Base-by-base conservation (phyloP, 352 stramenopile species). In the Blastocystis sp. region DNA sequence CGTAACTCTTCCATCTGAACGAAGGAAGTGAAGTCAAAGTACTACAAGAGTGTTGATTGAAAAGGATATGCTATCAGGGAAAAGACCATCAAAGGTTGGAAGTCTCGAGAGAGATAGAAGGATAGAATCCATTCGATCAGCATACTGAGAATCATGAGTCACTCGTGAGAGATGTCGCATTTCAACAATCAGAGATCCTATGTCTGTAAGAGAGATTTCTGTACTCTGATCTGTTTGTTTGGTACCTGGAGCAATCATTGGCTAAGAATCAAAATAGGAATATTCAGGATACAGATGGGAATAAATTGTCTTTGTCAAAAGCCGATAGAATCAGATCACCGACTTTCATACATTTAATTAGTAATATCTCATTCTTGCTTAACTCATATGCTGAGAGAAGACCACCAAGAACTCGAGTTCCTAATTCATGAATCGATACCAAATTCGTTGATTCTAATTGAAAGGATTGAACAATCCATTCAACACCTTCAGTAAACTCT, bases 361-460 rank as follows among this genome's bases (percentile, higher is more conserved):
- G 58, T 27, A 89, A 97, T 21, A 92, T 78, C 42, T 90, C 65
- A 6, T 74, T 24, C 12, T 75, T 21, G 14, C 49, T 54, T 1
- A 97, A 89, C 37, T 95, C 93, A 89, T 96, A 98, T 0, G 96
- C 96, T 51, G 93, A 93, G 16, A 99, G 91, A 5, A 99, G 90
- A 5, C 97, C 96, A n/a, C 95, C 97, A 1, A 99, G 91, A 89
- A 90, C 27, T 93, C 94, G 21, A 95, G 93, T 91, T 98, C 98
- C 52, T 96, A 98, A 1, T 95, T 98, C 97, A 90, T 98, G 99
- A n/a, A 98, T 91, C 35, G n/a, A 73, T 19, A 74, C 78, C 27
- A 96, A 91, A 14, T 21, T 24, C 16, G 27, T 42, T 4, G 91
- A 89, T 46, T 95, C 91, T 49, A 96, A 94, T 0, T 86, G 80